These are phyloP conservation scores for Quercus wislizeni DNA, from an alignment of 306 rosid genomes.

Conservation along the genomic window DNA sequence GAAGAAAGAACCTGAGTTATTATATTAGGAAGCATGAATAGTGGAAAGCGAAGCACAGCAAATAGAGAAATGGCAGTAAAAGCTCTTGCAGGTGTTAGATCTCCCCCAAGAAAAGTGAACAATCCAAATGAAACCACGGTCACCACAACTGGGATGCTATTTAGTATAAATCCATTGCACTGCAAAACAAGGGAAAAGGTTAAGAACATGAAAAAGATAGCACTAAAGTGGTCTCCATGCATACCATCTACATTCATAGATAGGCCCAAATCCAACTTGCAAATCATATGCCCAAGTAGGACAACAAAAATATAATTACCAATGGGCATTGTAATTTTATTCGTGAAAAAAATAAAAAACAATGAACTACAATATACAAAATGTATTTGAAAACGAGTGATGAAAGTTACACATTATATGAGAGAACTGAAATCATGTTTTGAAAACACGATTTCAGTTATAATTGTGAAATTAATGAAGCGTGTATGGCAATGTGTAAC, in stretches of 20 bases:
- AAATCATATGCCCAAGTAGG: not conserved
- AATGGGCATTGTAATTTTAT: not conserved
- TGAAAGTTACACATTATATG: too few species aligned
- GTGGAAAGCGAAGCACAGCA: constrained; percentile 95
- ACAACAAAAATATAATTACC: not conserved
- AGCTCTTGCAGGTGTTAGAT: constrained; percentile 93
- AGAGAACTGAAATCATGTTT: too few species aligned
- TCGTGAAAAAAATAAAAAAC: not conserved
- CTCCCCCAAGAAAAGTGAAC: constrained; percentile 88
- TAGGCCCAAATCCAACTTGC: not conserved
- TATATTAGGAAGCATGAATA: constrained; percentile 94
- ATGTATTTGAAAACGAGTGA: not conserved
- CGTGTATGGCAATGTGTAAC: too few species aligned
- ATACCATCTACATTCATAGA: constrained; percentile 6
- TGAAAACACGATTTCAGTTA: too few species aligned
- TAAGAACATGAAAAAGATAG: constrained; percentile 14
- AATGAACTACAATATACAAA: not conserved
- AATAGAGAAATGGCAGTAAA: constrained; percentile 94
- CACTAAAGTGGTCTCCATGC: constrained; percentile 1
- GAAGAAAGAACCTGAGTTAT: constrained; percentile 76
- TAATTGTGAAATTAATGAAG: too few species aligned
- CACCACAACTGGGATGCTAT: constrained; percentile 89
- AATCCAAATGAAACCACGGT: constrained; percentile 95
- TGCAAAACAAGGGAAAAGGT: constrained; percentile 50
- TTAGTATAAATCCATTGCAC: constrained; percentile 73